Evolutionary conservation across 2,329 filamentous ascomycete genomes (phyloP), one percentile per base, ranked within the genome.

Genomic region (Aspergillus ochraceoroseus): DNA sequence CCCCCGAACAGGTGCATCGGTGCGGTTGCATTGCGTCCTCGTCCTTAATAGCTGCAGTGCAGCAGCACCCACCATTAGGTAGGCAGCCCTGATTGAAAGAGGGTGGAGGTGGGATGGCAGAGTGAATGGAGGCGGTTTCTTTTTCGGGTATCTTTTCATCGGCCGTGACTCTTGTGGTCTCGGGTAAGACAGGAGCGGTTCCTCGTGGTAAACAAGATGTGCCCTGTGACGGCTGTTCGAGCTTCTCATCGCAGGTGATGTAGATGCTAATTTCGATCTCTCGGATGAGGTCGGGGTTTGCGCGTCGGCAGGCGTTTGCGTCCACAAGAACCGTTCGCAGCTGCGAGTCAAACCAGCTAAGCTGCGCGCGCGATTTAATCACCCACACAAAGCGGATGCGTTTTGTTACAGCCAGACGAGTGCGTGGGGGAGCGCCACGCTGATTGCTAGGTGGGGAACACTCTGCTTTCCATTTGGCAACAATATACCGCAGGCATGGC

Each of bases 341-440:
- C 49, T 79, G 70, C 2, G 60, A 52, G 1, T 67, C 60, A 44
- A 80, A 77, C 71, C 76, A 80, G 9, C 58, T 63, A 2, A 78
- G 54, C 32, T 77, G 72, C 1, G 65, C 64, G 3, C 65, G 66
- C n/a, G 70, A 70, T 52, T 76, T 79, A 38, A 80, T 68, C 4
- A 79, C 71, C 77, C 77, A 81, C 7, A 78, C 63, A 45, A 78
- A 77, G 1, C 71, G 70, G 19, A 79, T 61, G 26, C 68, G 65
- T 30, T 73, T 67, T 0, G 72, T 76, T 5, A 68, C 70, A 4
- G 62, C 53, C 5, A 64, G 52, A 2, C 53, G 42, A 19, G 36
- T 18, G 44, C 19, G 33, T 42, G 54, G 53, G 31, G 4, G 18
- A 32, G 17, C n/a, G n/a, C n/a, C n/a, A n/a, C 19, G 20, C 20